These are phyloP conservation scores for Neonectria sp. DNA, from an alignment of 2,329 filamentous ascomycete genomes.

Conservation along the genomic window DNA sequence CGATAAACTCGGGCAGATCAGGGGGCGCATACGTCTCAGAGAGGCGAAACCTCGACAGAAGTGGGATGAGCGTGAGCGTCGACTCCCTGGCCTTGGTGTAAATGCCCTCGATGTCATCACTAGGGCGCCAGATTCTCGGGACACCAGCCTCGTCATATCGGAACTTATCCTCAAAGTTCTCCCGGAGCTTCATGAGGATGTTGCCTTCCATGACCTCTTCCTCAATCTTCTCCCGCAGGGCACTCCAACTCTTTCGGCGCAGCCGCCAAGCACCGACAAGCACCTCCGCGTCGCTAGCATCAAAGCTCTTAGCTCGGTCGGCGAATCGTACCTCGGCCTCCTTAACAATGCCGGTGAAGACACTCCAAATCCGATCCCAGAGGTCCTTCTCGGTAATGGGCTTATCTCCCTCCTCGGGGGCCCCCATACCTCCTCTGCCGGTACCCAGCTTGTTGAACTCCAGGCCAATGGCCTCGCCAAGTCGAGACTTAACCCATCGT, in stretches of 20 bases:
- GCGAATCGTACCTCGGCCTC: constrained; percentile 90
- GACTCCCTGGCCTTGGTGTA: constrained; percentile 95
- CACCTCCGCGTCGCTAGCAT: constrained; percentile 92
- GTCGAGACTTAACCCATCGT: constrained; percentile 90
- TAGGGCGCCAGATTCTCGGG: constrained; percentile 95
- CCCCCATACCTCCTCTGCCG: constrained; percentile 85
- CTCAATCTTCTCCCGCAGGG: constrained; percentile 90
- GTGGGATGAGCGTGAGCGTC: constrained; percentile 90
- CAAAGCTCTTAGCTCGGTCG: constrained; percentile 92
- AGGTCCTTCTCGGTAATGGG: constrained; percentile 84
- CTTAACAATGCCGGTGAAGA: constrained; percentile 85
- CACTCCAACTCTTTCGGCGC: constrained; percentile 94
- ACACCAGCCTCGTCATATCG: constrained; percentile 96
- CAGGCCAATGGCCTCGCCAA: constrained; percentile 89
- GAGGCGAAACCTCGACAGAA: constrained; percentile 88
- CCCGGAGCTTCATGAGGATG: constrained; percentile 91
- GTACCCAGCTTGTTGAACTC: constrained; percentile 98
- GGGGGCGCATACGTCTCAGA: constrained; percentile 82
- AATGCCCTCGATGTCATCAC: constrained; percentile 95
- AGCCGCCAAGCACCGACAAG: constrained; percentile 94
- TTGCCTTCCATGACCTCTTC: constrained; percentile 99
- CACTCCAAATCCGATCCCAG: constrained; percentile 95
- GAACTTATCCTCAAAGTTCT: constrained; percentile 99
- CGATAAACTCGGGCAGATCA: constrained; percentile 88
- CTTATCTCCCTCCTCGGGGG: constrained; percentile 83